phyloP scores from a whole-genome alignment of 345 rosid genomes.

The Lepidium didymum region DNA sequence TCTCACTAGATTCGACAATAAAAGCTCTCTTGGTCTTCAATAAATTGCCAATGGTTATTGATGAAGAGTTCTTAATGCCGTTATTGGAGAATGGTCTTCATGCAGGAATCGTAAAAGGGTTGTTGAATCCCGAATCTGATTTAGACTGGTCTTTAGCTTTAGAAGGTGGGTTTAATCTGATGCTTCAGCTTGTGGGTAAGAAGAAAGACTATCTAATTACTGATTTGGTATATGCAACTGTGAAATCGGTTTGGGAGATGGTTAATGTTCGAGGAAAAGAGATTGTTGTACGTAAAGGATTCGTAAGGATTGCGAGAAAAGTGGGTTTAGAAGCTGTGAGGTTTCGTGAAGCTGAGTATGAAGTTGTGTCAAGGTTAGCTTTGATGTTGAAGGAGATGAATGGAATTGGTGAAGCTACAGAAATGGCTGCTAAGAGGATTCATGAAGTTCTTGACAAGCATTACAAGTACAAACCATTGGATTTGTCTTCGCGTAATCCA shows the following conservation, averaged over 20 bases:
- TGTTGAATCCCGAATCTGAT: not conserved
- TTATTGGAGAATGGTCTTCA: not conserved
- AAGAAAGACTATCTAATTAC: not conserved
- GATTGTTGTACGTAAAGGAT: slow-evolving; percentile 11
- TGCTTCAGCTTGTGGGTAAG: not conserved
- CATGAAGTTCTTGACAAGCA: slow-evolving; percentile 8
- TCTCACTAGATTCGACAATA: not conserved
- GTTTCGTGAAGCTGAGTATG: slow-evolving; percentile 12
- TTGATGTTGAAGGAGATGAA: not conserved
- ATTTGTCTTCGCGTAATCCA: not conserved
- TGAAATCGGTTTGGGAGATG: slow-evolving; percentile 13
- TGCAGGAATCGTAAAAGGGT: not conserved
- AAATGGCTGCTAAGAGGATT: not conserved
- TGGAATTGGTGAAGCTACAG: not conserved
- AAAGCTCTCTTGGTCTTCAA: slow-evolving; percentile 1
- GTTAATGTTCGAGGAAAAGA: not conserved
- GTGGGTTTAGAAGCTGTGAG: slow-evolving; percentile 15
- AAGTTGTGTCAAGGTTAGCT: slow-evolving; percentile 12
- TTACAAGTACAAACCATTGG: not conserved
- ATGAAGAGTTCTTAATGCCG: slow-evolving; percentile 2
- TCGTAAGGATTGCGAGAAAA: not conserved
- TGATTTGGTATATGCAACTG: slow-evolving; percentile 4
- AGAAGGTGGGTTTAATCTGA: slow-evolving; percentile 10
- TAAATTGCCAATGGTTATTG: not conserved
- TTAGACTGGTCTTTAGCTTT: slow-evolving; percentile 20